phyloP scores from a whole-genome alignment of 139 green algal genomes.

The Parachlorella kessleri region DNA sequence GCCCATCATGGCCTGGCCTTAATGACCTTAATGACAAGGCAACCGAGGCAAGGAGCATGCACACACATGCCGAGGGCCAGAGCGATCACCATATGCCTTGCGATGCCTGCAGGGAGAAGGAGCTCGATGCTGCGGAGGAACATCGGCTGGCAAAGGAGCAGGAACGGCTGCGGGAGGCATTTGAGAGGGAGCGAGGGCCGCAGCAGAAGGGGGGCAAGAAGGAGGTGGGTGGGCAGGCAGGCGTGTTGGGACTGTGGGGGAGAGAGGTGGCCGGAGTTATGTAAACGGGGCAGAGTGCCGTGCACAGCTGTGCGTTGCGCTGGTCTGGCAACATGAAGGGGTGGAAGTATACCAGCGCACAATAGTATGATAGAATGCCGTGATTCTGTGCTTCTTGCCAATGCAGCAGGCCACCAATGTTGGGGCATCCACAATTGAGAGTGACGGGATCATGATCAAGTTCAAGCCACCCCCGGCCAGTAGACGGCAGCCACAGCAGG shows the following conservation, averaged over 20 bases:
- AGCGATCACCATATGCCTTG: too few species aligned
- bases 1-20: too few species aligned
- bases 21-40: too few species aligned
- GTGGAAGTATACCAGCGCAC: too few species aligned
- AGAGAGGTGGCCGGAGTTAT: neutral
- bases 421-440: neutral
- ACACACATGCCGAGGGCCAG: too few species aligned
- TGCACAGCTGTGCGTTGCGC: neutral
- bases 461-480: conserved; percentile 25
- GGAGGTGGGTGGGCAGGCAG: neutral
- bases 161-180: conserved; percentile 43
- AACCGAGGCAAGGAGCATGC: too few species aligned
- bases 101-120: conserved; percentile 6
- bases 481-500: neutral
- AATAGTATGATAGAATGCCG: too few species aligned
- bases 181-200: conserved; percentile 37
- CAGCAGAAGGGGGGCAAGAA: conserved; percentile 29
- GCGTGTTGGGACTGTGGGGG: neutral
- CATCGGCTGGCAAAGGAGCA: conserved; percentile 31
- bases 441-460: conserved; percentile 15
- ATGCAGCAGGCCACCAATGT: neutral
- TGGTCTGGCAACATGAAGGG: too few species aligned
- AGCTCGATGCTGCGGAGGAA: conserved; percentile 29
- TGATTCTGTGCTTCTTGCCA: too few species aligned
- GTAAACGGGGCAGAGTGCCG: neutral